A percentile compares a stretch with the other conserved stretches of the same genome.
Evolutionary conservation across 1,139 yeast genomes (phyloP).

Genomic region (Magnusiomyces fungicola): DNA sequence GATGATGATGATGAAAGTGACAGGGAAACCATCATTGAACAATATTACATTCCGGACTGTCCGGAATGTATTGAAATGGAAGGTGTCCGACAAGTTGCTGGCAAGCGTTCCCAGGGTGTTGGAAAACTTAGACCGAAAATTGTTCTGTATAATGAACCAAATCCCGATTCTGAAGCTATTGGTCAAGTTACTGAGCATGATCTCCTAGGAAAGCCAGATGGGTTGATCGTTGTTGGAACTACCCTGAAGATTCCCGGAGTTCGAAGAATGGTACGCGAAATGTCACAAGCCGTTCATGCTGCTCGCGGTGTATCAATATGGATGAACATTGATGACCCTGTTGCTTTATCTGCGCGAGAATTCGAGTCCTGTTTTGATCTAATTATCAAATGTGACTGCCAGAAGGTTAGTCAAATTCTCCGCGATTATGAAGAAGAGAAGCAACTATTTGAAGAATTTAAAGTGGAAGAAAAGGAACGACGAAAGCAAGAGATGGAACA

Average conservation of each 20-base stretch:
- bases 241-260: conserved; percentile 85
- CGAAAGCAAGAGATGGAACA: conserved; percentile 8
- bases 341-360: conserved; percentile 39
- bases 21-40: conserved; percentile 27
- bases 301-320: conserved; percentile 51
- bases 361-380: conserved; percentile 48
- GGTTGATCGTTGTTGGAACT: conserved; percentile 78
- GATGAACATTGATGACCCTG: conserved; percentile 46
- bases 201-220: conserved; percentile 59
- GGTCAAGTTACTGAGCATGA: conserved; percentile 68
- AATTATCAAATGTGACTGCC: conserved; percentile 55
- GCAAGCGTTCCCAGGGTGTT: conserved; percentile 66
- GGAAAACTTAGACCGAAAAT: conserved; percentile 78
- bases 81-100: conserved; percentile 44
- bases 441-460: conserved; percentile 15
- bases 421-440: conserved; percentile 28
- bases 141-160: conserved; percentile 78
- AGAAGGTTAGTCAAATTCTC: conserved; percentile 37
- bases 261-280: conserved; percentile 59
- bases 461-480: conserved; percentile 12
- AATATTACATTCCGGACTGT: conserved; percentile 39
- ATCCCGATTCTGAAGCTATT: conserved; percentile 78
- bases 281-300: conserved; percentile 59
- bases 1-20: conserved; percentile 8
- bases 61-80: conserved; percentile 52